These are phyloP conservation scores for Ogataea hybrid DNA, from an alignment of 1,139 yeast genomes.

Conservation along the genomic window DNA sequence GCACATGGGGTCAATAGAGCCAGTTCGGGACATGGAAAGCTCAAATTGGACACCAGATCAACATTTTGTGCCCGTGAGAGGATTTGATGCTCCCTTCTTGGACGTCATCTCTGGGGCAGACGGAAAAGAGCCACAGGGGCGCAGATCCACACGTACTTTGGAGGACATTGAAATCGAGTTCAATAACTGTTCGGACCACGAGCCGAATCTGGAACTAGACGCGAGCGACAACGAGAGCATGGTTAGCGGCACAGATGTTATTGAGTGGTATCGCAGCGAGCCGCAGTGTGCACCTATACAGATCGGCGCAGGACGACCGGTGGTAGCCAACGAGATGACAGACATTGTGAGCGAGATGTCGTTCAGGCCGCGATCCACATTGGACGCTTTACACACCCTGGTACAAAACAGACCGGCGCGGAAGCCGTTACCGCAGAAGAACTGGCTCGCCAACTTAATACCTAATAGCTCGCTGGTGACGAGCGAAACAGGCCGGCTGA, in stretches of 20 bases:
- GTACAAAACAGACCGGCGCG: background rate
- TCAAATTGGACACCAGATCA: too few species aligned
- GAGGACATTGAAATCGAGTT: background rate
- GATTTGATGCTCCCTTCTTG: constrained; percentile 4
- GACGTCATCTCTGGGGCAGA: background rate
- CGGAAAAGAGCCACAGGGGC: background rate
- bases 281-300: background rate
- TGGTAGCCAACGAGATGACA: constrained; percentile 4
- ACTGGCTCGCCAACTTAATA: constrained; percentile 29
- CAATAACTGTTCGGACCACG: background rate
- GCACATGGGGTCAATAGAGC: too few species aligned
- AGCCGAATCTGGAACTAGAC: background rate
- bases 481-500: constrained; percentile 31
- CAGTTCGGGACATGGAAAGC: too few species aligned
- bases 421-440: background rate
- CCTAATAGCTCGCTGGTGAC: constrained; percentile 29
- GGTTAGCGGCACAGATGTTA: background rate
- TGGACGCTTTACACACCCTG: background rate
- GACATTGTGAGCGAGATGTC: constrained; percentile 5
- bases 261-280: constrained; percentile 1
- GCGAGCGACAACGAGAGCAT: constrained; percentile 1
- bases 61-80: background rate
- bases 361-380: constrained; percentile 1
- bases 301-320: constrained; percentile 6
- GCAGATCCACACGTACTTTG: background rate